Evolutionary conservation across 139 green algal genomes (phyloP).

Genomic region (Chlorella sorokiniana): DNA sequence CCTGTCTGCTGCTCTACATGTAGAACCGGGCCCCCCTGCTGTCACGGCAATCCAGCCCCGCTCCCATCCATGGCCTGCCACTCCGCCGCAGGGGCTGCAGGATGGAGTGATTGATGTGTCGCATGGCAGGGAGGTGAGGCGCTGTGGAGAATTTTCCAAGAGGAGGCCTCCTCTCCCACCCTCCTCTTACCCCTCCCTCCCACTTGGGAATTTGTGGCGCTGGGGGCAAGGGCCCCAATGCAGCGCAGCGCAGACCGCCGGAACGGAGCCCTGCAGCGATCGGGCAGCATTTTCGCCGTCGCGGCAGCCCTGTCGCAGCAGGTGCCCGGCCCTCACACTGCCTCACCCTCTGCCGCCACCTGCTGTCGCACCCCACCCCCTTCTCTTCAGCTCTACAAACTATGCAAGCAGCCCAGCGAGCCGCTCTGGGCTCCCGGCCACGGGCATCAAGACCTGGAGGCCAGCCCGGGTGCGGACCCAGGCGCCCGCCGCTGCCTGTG

Average conservation of each 20-base stretch:
- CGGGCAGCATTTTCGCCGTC: no score
- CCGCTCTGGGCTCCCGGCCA: constrained; percentile 78
- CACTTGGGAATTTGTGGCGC: no score
- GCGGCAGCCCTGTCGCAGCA: no score
- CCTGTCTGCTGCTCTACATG: no score
- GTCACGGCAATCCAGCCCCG: neutral
- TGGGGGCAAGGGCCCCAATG: no score
- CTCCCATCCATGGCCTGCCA: no score
- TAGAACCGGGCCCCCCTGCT: neutral
- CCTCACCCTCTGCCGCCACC: neutral
- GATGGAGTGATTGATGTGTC: constrained; percentile 86
- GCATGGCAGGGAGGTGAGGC: constrained; percentile 57
- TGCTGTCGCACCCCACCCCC: neutral
- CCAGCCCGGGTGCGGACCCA: neutral
- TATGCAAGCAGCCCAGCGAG: constrained; percentile 57
- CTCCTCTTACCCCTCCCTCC: no score
- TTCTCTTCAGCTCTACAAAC: constrained; percentile 55
- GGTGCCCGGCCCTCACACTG: neutral
- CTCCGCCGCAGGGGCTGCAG: constrained; percentile 42
- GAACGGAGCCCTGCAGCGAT: no score
- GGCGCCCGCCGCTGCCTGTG: no score
- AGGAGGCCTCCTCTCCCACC: no score
- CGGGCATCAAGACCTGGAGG: constrained; percentile 65
- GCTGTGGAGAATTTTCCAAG: neutral
- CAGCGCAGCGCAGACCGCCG: no score